Evolutionary conservation across 192 early-diverging fungal species (phyloP), one percentile per base, ranked within the genome.

Genomic region (Coemansia sp.): DNA sequence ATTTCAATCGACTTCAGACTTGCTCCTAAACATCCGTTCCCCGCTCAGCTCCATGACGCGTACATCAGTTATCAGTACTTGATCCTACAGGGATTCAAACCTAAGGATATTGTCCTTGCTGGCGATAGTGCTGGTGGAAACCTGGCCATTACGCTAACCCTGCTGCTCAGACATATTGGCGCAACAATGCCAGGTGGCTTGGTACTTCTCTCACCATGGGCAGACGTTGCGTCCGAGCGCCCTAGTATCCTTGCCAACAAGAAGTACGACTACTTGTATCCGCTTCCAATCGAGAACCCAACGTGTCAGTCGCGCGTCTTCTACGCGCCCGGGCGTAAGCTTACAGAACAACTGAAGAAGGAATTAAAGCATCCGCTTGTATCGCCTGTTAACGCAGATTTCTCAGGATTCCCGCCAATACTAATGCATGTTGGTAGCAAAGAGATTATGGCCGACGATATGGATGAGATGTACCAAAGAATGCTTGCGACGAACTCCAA

Each of bases 61-160:
- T 73, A 74, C 17, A 76, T 84, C 53, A 61, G 83, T 0, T 87
- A 83, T 55, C 45, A 62, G 9, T 77, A 83, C 51, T 58, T 90
- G 27, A 67, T 82, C 23, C 71, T 80, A 21, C 80, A 80, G 38
- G 81, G 82, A 3, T 86, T 87, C 54, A 49, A 73, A 38, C 81
- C 84, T 2, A 54, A 75, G 41, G 81, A 86, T 49, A 84, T 90
- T 53, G 69, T 85, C 1, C 50, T 86, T 25, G 80, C 82, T 11
- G 89, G 89, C 11, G 89, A 90, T 55, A 85, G 85, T 58, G 84
- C 89, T 0, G 89, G 89, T 19, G 87, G 87, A n/a, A 86, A 88
- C 39, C 55, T 90, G 41, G 54, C 65, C 9, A 33, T 90, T n/a
- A 77, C 82, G 14, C 38, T 89, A 69, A 48, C 85, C 39, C 71